A percentile compares a stretch with the other conserved stretches of the same genome.
These are phyloP conservation scores for Backusella circina DNA, from an alignment of 192 early-diverging fungal species.

Conservation along the genomic window DNA sequence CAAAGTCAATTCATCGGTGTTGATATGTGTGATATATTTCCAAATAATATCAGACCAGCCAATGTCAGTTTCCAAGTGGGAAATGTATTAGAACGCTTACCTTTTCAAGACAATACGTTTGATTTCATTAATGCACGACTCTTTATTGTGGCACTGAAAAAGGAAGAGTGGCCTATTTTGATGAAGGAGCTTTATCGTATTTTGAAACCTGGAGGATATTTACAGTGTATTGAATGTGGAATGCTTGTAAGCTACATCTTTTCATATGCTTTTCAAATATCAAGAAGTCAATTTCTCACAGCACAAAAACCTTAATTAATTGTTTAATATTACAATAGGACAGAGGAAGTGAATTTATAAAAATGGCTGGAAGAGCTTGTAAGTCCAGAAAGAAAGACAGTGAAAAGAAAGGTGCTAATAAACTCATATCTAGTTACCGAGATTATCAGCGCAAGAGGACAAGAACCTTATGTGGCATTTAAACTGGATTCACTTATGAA, in stretches of 20 bases:
- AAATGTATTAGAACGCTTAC: constrained; percentile 26
- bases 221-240: constrained; percentile 19
- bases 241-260: neutral
- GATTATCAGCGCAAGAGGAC: constrained; percentile 3
- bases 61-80: constrained; percentile 26
- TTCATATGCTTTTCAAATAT: neutral
- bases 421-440: constrained; percentile 6
- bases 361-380: neutral
- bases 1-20: constrained; percentile 22
- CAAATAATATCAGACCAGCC: constrained; percentile 19
- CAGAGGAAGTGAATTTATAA: constrained; percentile 2
- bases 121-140: constrained; percentile 27
- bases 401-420: neutral
- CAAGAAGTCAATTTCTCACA: neutral
- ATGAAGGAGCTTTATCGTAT: constrained; percentile 20
- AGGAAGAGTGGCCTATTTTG: constrained; percentile 19
- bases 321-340: neutral
- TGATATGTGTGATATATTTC: constrained; percentile 31
- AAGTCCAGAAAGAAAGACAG: neutral
- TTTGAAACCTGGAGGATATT: constrained; percentile 31
- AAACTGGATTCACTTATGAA: neutral
- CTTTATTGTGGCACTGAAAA: constrained; percentile 15
- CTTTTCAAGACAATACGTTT: constrained; percentile 27
- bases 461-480: constrained; percentile 18
- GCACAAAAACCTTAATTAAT: neutral